These are phyloP conservation scores for Aspergillus felis DNA, from an alignment of 2,329 filamentous ascomycete species.

Conservation along the genomic window DNA sequence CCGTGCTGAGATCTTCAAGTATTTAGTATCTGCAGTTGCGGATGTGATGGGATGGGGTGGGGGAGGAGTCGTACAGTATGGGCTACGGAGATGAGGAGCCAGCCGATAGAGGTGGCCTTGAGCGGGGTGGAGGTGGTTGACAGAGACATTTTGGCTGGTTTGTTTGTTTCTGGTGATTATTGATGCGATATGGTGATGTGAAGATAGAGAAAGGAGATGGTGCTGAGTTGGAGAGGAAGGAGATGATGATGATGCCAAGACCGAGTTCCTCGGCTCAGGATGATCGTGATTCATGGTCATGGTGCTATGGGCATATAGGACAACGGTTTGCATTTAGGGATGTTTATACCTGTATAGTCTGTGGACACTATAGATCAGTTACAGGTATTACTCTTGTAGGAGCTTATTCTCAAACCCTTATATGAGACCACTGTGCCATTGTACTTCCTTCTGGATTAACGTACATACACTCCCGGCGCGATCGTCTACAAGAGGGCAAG, in stretches of 20 bases:
- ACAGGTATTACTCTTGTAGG: too few species aligned
- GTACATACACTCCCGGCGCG: too few species aligned
- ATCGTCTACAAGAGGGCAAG: too few species aligned
- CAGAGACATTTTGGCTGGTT: not conserved
- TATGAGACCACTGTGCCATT: not conserved
- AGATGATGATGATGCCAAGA: not conserved
- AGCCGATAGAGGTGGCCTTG: conserved; percentile 11
- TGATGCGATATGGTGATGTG: not conserved
- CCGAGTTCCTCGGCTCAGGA: not conserved
- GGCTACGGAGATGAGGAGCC: conserved; percentile 16
- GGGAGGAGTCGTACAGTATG: conserved; percentile 11
- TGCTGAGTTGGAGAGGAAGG: too few species aligned
- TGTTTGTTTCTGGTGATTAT: not conserved
- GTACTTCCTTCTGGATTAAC: not conserved
- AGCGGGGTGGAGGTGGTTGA: not conserved
- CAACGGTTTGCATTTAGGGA: not conserved
- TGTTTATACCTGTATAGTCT: too few species aligned
- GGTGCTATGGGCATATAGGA: too few species aligned
- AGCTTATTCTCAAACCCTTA: too few species aligned
- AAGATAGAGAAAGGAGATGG: too few species aligned
- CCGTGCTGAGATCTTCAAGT: conserved; percentile 8
- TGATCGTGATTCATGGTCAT: not conserved
- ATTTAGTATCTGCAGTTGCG: not conserved
- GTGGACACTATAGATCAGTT: too few species aligned
- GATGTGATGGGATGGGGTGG: not conserved